Conservation (phyloP, 2,329 filamentous ascomycete species). For the Drechslerella dactyloides region DNA sequence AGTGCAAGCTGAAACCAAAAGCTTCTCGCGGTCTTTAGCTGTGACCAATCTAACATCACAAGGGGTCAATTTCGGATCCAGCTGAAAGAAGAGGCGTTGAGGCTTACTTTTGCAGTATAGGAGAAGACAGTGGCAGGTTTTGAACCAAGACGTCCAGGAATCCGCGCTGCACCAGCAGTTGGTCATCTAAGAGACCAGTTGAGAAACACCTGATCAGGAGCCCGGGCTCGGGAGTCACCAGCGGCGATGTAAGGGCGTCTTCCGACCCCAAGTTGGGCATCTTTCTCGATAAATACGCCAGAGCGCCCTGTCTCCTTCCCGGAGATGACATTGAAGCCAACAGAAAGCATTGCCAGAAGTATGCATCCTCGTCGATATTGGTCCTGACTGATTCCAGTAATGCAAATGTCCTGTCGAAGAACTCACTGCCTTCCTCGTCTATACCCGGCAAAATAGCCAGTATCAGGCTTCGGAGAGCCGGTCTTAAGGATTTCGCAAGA, state of each 20-base stretch:
- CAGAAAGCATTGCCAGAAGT: slow-evolving; percentile 99
- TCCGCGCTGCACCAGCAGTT: slow-evolving; percentile 88
- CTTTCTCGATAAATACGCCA: slow-evolving; percentile 81
- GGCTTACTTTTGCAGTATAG: slow-evolving; percentile 76
- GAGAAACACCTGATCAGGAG: slow-evolving; percentile 89
- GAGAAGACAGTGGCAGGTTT: slow-evolving; percentile 82
- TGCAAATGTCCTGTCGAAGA: slow-evolving; percentile 85
- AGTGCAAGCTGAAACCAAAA: slow-evolving; percentile 81
- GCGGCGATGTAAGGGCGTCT: slow-evolving; percentile 64
- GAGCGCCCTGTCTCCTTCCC: slow-evolving; percentile 79
- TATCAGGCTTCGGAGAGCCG: slow-evolving; percentile 87
- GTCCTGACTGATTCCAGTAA: slow-evolving; percentile 74
- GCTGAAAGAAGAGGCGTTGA: neutral
- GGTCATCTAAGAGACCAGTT: slow-evolving; percentile 83
- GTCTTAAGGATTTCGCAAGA: slow-evolving; percentile 74
- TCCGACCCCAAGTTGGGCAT: slow-evolving; percentile 71
- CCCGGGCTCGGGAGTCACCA: slow-evolving; percentile 87
- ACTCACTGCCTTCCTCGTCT: slow-evolving; percentile 95
- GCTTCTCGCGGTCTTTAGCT: slow-evolving; percentile 75
- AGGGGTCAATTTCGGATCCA: slow-evolving; percentile 1
- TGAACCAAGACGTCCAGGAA: slow-evolving; percentile 92
- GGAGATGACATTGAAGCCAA: slow-evolving; percentile 89
- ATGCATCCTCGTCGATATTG: slow-evolving; percentile 66
- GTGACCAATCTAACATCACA: slow-evolving; percentile 59
- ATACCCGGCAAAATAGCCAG: slow-evolving; percentile 87